Evolutionary conservation across 192 early-diverging fungal species (phyloP).

Genomic region (Entomortierella beljakovae): DNA sequence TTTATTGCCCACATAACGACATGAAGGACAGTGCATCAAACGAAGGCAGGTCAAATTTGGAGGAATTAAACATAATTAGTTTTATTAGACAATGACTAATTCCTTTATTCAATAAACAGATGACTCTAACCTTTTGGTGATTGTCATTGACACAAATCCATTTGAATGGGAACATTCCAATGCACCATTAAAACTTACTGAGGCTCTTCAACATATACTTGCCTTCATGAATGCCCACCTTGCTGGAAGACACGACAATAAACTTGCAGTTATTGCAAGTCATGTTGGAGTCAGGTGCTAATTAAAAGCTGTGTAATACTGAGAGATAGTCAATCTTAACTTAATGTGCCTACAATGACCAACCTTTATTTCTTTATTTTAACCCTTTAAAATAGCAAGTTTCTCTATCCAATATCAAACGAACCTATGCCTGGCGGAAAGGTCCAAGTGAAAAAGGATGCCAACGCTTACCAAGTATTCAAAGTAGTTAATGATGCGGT

Average conservation of each 20-base stretch:
- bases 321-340: background rate
- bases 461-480: conserved; percentile 70
- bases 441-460: conserved; percentile 53
- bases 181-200: conserved; percentile 67
- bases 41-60: conserved; percentile 28
- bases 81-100: background rate
- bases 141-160: conserved; percentile 88
- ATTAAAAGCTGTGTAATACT: background rate
- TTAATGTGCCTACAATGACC: background rate
- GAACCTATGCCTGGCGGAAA: conserved; percentile 25
- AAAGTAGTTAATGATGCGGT: conserved; percentile 65
- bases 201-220: conserved; percentile 80
- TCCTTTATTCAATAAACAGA: conserved; percentile 49
- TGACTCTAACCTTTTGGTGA: conserved; percentile 82
- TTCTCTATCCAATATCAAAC: conserved; percentile 63
- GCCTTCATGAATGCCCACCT: conserved; percentile 95
- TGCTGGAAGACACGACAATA: conserved; percentile 88
- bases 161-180: conserved; percentile 72
- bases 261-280: conserved; percentile 87
- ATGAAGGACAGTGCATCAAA: conserved; percentile 49
- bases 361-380: background rate
- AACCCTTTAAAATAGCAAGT: conserved; percentile 58
- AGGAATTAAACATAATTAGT: background rate
- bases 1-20: background rate
- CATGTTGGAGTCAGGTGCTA: conserved; percentile 66